Evolutionary conservation across 768 basidiomycete species (phyloP).

Genomic region (Suillus clintonianus): DNA sequence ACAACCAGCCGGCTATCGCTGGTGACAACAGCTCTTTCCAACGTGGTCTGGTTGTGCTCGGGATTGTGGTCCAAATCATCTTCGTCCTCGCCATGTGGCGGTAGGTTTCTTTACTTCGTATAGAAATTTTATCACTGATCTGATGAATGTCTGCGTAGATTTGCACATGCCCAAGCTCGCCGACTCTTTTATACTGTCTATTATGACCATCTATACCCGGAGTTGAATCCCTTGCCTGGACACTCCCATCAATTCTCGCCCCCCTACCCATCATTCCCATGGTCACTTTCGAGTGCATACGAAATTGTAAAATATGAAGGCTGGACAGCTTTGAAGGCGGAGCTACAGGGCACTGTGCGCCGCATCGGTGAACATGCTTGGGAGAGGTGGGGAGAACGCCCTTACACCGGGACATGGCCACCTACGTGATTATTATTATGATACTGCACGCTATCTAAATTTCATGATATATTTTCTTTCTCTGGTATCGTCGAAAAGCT

Average conservation of each 20-base stretch:
- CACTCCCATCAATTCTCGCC: conserved; percentile 28
- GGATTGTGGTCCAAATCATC: conserved; percentile 45
- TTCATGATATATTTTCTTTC: background rate
- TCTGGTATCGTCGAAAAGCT: background rate
- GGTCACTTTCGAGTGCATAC: conserved; percentile 39
- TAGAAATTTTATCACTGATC: background rate
- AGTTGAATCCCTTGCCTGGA: conserved; percentile 55
- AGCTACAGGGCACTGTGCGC: conserved; percentile 41
- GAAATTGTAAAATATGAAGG: conserved; percentile 43
- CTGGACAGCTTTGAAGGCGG: conserved; percentile 37
- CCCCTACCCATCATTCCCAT: conserved; percentile 37
- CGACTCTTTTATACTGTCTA: conserved; percentile 71
- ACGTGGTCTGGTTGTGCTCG: conserved; percentile 37
- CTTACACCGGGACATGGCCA: conserved; percentile 20
- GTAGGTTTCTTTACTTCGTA: conserved; percentile 36
- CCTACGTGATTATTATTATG: conserved; percentile 32
- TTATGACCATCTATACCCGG: conserved; percentile 77
- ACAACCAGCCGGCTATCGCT: conserved; percentile 22
- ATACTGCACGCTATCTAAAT: conserved; percentile 41
- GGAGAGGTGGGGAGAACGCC: conserved; percentile 43
- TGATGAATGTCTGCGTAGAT: conserved; percentile 30
- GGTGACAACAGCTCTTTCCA: conserved; percentile 20
- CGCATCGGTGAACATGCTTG: conserved; percentile 42
- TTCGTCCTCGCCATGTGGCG: conserved; percentile 57
- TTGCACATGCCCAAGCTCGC: conserved; percentile 50